Conservation (phyloP, 2,329 filamentous ascomycete species). For the Coniochaeta prunicola region DNA sequence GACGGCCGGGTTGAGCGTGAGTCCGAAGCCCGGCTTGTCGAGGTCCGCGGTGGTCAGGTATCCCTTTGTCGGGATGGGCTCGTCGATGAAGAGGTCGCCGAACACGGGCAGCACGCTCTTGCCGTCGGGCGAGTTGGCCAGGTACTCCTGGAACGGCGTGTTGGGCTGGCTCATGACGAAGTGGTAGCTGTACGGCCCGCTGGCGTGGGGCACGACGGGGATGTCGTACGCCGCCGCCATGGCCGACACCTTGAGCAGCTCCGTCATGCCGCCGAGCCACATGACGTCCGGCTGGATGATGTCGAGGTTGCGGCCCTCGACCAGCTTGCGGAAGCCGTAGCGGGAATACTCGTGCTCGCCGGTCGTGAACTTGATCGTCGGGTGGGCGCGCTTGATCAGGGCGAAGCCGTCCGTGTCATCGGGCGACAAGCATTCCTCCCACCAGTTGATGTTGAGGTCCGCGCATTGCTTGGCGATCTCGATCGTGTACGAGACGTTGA, state of each 20-base stretch:
- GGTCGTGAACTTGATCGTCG: slow-evolving; percentile 87
- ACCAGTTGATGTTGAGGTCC: slow-evolving; percentile 89
- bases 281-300: slow-evolving; percentile 95
- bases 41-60: slow-evolving; percentile 73
- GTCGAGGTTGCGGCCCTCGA: slow-evolving; percentile 85
- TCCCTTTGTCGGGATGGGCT: slow-evolving; percentile 79
- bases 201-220: slow-evolving; percentile 90
- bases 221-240: slow-evolving; percentile 92
- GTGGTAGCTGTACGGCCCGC: slow-evolving; percentile 91
- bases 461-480: slow-evolving; percentile 79
- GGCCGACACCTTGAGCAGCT: slow-evolving; percentile 80
- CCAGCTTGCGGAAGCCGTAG: slow-evolving; percentile 90
- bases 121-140: slow-evolving; percentile 87
- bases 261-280: slow-evolving; percentile 92
- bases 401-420: slow-evolving; percentile 90
- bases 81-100: slow-evolving; percentile 82
- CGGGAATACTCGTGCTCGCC: slow-evolving; percentile 94
- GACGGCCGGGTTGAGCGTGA: slow-evolving; percentile 76
- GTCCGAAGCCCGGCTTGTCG: slow-evolving; percentile 84
- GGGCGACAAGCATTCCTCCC: slow-evolving; percentile 88
- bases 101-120: slow-evolving; percentile 88
- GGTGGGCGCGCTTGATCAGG: slow-evolving; percentile 84
- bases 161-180: slow-evolving; percentile 92
- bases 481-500: slow-evolving; percentile 89
- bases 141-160: slow-evolving; percentile 91